These are phyloP conservation scores for Saturnispora halmiae DNA, from an alignment of 805 yeast species.

Conservation along the genomic window DNA sequence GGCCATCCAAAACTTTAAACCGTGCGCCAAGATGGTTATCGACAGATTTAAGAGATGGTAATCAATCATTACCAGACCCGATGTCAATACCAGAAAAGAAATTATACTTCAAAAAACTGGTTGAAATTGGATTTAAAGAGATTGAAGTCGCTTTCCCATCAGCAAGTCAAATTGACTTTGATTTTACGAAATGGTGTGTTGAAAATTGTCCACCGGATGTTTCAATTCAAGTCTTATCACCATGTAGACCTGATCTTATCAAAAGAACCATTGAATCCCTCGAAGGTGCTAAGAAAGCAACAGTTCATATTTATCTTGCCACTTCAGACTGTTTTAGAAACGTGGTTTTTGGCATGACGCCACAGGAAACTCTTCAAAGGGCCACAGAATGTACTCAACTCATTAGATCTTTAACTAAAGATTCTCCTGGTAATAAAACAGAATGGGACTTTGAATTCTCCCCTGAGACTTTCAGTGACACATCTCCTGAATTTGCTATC, in stretches of 20 bases:
- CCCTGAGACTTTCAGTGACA: constrained; percentile 72
- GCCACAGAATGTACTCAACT: constrained; percentile 57
- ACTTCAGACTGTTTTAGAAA: constrained; percentile 67
- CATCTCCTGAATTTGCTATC: constrained; percentile 53
- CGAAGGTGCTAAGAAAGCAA: constrained; percentile 67
- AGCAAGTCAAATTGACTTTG: constrained; percentile 73
- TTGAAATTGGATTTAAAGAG: constrained; percentile 71
- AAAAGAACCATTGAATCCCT: constrained; percentile 63
- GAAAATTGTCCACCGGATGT: constrained; percentile 71
- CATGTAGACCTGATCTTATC: constrained; percentile 68
- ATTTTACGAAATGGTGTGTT: constrained; percentile 67
- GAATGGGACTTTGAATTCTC: constrained; percentile 71
- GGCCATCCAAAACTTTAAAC: constrained; percentile 55
- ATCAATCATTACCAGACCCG: constrained; percentile 79
- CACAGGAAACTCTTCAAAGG: constrained; percentile 47
- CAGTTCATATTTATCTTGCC: constrained; percentile 68
- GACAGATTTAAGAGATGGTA: constrained; percentile 77
- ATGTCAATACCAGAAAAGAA: constrained; percentile 76
- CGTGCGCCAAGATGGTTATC: constrained; percentile 77
- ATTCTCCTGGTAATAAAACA: constrained; percentile 48
- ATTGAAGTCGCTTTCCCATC: constrained; percentile 79
- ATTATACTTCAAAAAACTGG: constrained; percentile 55
- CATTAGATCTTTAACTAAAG: constrained; percentile 61
- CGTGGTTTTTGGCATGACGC: constrained; percentile 56
- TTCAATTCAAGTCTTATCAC: constrained; percentile 64